Conservation (phyloP, 306 rosid species). For the Cyclanthera cordifolia region DNA sequence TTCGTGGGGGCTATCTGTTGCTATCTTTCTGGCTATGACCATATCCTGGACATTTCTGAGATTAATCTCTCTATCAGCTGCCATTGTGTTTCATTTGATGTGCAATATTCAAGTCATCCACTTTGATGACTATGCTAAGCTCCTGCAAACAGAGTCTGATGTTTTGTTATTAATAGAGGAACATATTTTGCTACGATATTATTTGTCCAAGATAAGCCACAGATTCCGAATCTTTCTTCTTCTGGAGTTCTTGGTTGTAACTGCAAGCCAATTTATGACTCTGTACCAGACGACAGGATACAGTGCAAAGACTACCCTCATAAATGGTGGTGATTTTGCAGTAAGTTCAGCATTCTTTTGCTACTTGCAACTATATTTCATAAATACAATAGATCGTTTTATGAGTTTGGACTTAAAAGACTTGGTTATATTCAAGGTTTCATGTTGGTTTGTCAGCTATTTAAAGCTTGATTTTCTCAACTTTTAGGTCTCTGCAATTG, state of each 20-base stretch:
- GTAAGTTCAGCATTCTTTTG: constrained; percentile 22
- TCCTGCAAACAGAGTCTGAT: constrained; percentile 32
- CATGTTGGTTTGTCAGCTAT: neutral
- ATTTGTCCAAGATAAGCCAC: constrained; percentile 44
- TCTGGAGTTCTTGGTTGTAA: constrained; percentile 28
- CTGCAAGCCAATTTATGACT: constrained; percentile 27
- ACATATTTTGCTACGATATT: constrained; percentile 23
- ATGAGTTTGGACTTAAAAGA: neutral
- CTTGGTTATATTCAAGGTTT: neutral
- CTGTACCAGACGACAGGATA: constrained; percentile 30
- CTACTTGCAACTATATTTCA: neutral
- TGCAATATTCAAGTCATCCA: constrained; percentile 42
- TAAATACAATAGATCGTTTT: neutral
- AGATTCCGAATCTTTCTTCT: constrained; percentile 36
- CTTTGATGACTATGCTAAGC: constrained; percentile 38
- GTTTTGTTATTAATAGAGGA: constrained; percentile 29
- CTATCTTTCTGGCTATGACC: constrained; percentile 21
- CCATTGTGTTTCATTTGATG: constrained; percentile 29
- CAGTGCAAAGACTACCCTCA: constrained; percentile 17
- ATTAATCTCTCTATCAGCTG: constrained; percentile 26
- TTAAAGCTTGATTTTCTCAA: neutral
- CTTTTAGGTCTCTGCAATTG: constrained; percentile 28
- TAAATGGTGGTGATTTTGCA: constrained; percentile 36
- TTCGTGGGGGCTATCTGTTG: constrained; percentile 25
- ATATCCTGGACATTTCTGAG: constrained; percentile 28